Conservation (phyloP, 129 eudicot species). For the Heracleum sosnowskyi region DNA sequence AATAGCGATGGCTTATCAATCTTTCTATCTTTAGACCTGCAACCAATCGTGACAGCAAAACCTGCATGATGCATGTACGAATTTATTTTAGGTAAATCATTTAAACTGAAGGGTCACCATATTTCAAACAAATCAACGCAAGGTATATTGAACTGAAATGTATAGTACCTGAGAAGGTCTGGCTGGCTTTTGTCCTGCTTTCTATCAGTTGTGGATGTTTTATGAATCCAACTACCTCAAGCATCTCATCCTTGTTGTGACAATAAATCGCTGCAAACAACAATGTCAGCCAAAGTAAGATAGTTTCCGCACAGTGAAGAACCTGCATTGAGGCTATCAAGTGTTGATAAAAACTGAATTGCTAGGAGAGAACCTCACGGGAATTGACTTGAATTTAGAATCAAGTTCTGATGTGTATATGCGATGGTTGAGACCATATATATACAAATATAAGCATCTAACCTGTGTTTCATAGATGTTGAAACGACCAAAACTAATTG, state of each 20-base stretch:
- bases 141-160: not conserved
- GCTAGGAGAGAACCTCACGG: not conserved
- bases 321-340: not conserved
- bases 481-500: not conserved
- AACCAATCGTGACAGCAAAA: not conserved
- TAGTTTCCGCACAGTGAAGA: not conserved
- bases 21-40: conserved; percentile 8
- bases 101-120: not conserved
- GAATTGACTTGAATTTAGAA: not conserved
- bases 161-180: conserved; percentile 15
- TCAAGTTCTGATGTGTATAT: not conserved
- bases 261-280: conserved; percentile 7
- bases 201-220: conserved; percentile 5
- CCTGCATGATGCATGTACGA: not conserved
- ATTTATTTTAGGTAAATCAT: not conserved
- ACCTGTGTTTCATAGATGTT: not conserved
- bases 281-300: conserved; percentile 6
- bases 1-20: not conserved
- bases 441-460: not conserved
- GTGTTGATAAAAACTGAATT: not conserved
- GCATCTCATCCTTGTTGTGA: conserved; percentile 13
- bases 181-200: conserved; percentile 1
- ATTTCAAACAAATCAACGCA: not conserved
- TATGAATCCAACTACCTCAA: conserved; percentile 16
- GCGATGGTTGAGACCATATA: not conserved